A percentile compares a stretch with the other conserved stretches of the same genome.
These are phyloP conservation scores for Phytopythium oedochilum DNA, from an alignment of 352 stramenopile genomes.

Conservation along the genomic window DNA sequence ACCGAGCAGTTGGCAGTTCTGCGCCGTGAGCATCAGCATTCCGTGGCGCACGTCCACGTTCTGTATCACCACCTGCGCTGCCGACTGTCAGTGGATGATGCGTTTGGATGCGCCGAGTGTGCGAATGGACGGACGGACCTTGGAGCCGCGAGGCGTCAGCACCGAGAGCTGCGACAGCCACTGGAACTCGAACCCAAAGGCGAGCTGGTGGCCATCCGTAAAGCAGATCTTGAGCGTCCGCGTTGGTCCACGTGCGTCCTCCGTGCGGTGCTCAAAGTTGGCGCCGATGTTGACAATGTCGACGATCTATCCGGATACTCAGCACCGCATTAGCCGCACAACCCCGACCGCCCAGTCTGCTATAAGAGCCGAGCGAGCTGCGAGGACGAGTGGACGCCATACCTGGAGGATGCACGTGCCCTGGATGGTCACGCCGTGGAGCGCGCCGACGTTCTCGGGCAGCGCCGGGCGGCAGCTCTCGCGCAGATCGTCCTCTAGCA, in stretches of 20 bases:
- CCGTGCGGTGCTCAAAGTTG: slow-evolving; percentile 65
- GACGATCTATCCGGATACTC: slow-evolving; percentile 43
- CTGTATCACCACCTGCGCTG: slow-evolving; percentile 41
- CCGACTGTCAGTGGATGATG: neutral
- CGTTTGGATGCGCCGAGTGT: no score
- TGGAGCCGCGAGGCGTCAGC: slow-evolving; percentile 50
- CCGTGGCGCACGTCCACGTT: slow-evolving; percentile 69
- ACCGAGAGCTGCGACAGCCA: slow-evolving; percentile 50
- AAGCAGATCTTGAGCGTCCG: slow-evolving; percentile 82
- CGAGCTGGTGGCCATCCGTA: slow-evolving; percentile 71
- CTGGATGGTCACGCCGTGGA: slow-evolving; percentile 52
- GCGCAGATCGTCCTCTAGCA: slow-evolving; percentile 62
- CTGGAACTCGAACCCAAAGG: slow-evolving; percentile 70
- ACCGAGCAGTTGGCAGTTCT: slow-evolving; percentile 64
- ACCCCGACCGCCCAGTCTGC: neutral
- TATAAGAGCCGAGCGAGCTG: neutral
- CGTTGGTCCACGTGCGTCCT: slow-evolving; percentile 51
- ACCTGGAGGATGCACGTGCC: slow-evolving; percentile 77
- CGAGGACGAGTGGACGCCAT: neutral
- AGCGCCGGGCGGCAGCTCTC: slow-evolving; percentile 62
- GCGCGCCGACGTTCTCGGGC: slow-evolving; percentile 30
- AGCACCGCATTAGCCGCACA: no score
- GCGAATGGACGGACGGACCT: slow-evolving; percentile 20
- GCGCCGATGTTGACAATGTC: slow-evolving; percentile 77
- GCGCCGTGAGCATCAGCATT: slow-evolving; percentile 56